Evolutionary conservation across 2,329 filamentous ascomycete species (phyloP).

Genomic region (Microsporum ferrugineum): DNA sequence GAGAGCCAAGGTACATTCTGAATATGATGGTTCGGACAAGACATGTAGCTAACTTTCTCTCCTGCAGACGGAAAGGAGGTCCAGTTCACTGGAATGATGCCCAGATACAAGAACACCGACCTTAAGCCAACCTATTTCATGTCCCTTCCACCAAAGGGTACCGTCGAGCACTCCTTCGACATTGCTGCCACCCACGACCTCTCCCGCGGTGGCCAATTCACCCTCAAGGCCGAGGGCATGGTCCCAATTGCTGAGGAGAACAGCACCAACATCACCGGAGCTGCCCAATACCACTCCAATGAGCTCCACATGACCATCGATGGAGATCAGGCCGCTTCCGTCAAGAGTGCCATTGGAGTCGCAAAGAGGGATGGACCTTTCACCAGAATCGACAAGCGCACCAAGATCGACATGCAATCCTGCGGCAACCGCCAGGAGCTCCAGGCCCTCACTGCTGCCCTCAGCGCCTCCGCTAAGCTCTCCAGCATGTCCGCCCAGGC

Average conservation of each 20-base stretch:
- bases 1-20: slow-evolving; percentile 8
- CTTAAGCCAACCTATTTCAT: slow-evolving; percentile 6
- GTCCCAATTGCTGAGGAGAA: slow-evolving; percentile 6
- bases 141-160: slow-evolving; percentile 7
- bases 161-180: slow-evolving; percentile 8
- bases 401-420: not conserved
- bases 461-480: not conserved
- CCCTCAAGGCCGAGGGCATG: slow-evolving; percentile 6
- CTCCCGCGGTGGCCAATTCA: slow-evolving; percentile 6
- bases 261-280: slow-evolving; percentile 40
- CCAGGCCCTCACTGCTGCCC: not conserved
- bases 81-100: slow-evolving; percentile 8
- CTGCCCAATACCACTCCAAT: slow-evolving; percentile 49
- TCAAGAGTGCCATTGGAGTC: not conserved
- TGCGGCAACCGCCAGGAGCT: not conserved
- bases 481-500: slow-evolving; percentile 42
- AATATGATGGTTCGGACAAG: not conserved
- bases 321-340: slow-evolving; percentile 37
- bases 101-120: not conserved
- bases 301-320: slow-evolving; percentile 47
- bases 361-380: not conserved
- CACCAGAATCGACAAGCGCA: not conserved
- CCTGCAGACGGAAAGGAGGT: slow-evolving; percentile 1
- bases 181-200: slow-evolving; percentile 11
- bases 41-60: not conserved